phyloP scores from a whole-genome alignment of 176 grass and related monocot genomes.

The Zoysia japonica region DNA sequence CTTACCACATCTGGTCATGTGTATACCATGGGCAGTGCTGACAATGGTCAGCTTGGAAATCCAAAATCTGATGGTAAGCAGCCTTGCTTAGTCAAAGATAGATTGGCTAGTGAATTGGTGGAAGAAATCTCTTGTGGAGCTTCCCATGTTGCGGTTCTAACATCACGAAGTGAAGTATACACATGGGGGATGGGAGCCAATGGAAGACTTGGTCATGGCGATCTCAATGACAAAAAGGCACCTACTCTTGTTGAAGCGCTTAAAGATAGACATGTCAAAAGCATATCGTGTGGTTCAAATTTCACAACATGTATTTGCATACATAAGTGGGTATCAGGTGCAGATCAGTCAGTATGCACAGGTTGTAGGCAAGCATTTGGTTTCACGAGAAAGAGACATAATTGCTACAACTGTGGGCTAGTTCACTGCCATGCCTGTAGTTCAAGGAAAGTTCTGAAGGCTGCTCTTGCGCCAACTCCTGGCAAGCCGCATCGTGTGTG shows the following conservation, averaged over 20 bases:
- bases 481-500: constrained; percentile 96
- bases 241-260: constrained; percentile 81
- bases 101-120: constrained; percentile 57
- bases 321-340: constrained; percentile 94
- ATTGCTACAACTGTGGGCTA: constrained; percentile 67
- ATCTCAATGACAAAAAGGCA: constrained; percentile 63
- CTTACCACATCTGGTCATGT: constrained; percentile 86
- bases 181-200: constrained; percentile 97
- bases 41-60: constrained; percentile 82
- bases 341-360: constrained; percentile 83
- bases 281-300: constrained; percentile 94
- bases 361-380: constrained; percentile 97
- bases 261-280: constrained; percentile 89
- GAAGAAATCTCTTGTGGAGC: constrained; percentile 84
- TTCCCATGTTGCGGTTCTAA: constrained; percentile 66
- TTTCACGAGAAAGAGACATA: constrained; percentile 94
- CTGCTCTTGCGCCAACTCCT: constrained; percentile 81
- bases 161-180: constrained; percentile 85
- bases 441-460: constrained; percentile 86
- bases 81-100: constrained; percentile 71
- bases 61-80: constrained; percentile 69
- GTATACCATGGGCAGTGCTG: constrained; percentile 84
- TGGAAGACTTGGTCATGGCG: constrained; percentile 88
- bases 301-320: constrained; percentile 99
- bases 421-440: constrained; percentile 98